phyloP scores from a whole-genome alignment of 495 filamentous ascomycete genomes.

The Trypethelium eluteriae region DNA sequence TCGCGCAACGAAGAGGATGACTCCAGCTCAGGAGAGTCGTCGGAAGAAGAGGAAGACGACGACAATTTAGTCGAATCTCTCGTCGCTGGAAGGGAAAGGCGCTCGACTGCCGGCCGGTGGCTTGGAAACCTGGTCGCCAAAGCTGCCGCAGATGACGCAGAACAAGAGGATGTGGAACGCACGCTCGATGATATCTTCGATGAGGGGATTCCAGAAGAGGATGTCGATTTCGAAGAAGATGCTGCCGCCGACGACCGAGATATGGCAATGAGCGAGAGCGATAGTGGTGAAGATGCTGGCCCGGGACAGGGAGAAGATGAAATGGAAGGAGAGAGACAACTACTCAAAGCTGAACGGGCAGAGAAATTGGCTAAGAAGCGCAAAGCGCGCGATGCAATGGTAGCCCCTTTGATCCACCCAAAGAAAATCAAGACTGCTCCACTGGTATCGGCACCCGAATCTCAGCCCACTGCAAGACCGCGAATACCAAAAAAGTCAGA shows the following conservation, averaged over 20 bases:
- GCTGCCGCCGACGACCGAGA: constrained; percentile 12
- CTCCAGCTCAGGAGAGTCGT: constrained; percentile 6
- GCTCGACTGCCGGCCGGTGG: constrained; percentile 78
- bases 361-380: constrained; percentile 56
- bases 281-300: constrained; percentile 55
- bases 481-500: constrained; percentile 88
- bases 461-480: constrained; percentile 27
- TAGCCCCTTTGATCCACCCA: constrained; percentile 41
- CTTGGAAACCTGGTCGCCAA: constrained; percentile 63
- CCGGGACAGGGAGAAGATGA: constrained; percentile 40
- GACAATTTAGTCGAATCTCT: constrained; percentile 58
- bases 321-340: constrained; percentile 44
- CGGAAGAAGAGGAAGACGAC: constrained; percentile 27
- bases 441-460: constrained; percentile 37
- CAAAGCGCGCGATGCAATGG: constrained; percentile 51
- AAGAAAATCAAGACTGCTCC: constrained; percentile 50
- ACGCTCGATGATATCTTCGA: constrained; percentile 74
- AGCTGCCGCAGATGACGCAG: constrained; percentile 60
- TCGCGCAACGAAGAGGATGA: constrained; percentile 15
- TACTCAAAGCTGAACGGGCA: constrained; percentile 39
- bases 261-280: constrained; percentile 58
- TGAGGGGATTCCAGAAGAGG: constrained; percentile 55
- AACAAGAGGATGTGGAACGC: constrained; percentile 63
- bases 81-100: constrained; percentile 66
- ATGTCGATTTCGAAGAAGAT: constrained; percentile 52